Base-by-base conservation (phyloP, 345 rosid genomes). In the Pugionium dolabratum region DNA sequence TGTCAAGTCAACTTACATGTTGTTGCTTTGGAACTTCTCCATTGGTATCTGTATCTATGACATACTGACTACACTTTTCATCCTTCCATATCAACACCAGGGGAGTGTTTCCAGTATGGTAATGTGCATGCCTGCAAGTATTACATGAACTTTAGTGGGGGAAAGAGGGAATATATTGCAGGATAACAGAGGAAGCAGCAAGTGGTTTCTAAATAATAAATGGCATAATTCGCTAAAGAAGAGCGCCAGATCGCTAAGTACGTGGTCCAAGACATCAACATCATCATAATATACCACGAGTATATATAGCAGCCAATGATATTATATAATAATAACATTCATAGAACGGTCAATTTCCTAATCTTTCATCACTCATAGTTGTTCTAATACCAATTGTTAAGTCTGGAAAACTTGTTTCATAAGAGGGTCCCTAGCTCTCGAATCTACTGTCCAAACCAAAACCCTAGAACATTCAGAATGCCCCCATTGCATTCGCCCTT, bases 41-140 rank as follows among this genome's bases (percentile, higher is more conserved):
- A 69, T 87, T 84, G 79, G 78, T 80, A 49, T 94, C 99, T 1
- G 99, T 90, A 79, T 94, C 99, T 34, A 94, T 85, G 67, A 90
- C 96, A 79, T 85, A 94, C 72, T 84, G 96, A 77, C 96, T 90
- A 67, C 96, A 94, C 32, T 78, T 83, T 70, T 83, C 93, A 69
- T 94, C 99, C 75, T 90, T 94, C 99, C 99, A 94, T 39, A 90
- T 89, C 79, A 94, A 78, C 44, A 85, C 90, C n/a, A 94, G 79
- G 26, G 97, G 99, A 39, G 99, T 90, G 71, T 81, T 90, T 50
- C 97, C 99, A 31, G 84, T 79, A 75, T 88, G 95, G 83, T 90
- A 94, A 55, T 86, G 96, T 47, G 97, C 85, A 79, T 83, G 86
- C 81, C 97, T 94, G 79, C 29, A 25, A 69, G 76, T 41, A 70